Evolutionary conservation across 495 filamentous ascomycete genomes (phyloP), one percentile per base, ranked within the genome.

Genomic region (Umbilicaria muhlenbergii): DNA sequence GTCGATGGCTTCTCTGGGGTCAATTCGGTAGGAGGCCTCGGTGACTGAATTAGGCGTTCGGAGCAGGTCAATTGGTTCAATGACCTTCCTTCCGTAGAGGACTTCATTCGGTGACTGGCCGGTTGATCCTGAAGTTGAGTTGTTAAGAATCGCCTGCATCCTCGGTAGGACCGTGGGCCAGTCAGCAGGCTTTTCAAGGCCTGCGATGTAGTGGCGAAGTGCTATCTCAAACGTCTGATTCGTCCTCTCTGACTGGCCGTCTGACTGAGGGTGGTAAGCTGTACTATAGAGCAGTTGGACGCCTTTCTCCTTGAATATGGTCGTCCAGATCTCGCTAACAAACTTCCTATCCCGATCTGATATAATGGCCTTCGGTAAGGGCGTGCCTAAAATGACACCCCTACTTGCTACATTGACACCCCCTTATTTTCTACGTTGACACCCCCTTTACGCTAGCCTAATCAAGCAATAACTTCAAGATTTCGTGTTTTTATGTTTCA

Each of bases 201-300:
- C 19, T 21, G 19, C 19, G 5, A 21, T 21, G 19, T 21, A 21
- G 19, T 21, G 19, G 19, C 19, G 19, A 21, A 21, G 19, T 2
- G 19, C 42, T 6, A 24, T 42, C 32, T 52, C 42, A 1, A 49
- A 11, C 1, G 32, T 45, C 15, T 44, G 7, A 19, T 52, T 52
- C 1, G 18, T 41, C 4, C 46, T 10, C 39, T 52, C 50, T 1
- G 47, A 45, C 15, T 45, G 28, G 12, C 50, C 34, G 18, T 52
- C 46, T 4, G 32, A 44, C 17, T 52, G 15, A 0, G 46, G 47
- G 32, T 52, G 38, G 14, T 38, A 52, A 0, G 37, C 42, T 0
- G 42, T 52, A 0, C 35, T 38, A 2, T 28, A 14, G 1, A 45
- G 21, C 1, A 45, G 13, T 11, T 38, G 19, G 14, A 37, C 33